phyloP scores from a whole-genome alignment of 805 yeast genomes.

The Huiozyma naganishii region DNA sequence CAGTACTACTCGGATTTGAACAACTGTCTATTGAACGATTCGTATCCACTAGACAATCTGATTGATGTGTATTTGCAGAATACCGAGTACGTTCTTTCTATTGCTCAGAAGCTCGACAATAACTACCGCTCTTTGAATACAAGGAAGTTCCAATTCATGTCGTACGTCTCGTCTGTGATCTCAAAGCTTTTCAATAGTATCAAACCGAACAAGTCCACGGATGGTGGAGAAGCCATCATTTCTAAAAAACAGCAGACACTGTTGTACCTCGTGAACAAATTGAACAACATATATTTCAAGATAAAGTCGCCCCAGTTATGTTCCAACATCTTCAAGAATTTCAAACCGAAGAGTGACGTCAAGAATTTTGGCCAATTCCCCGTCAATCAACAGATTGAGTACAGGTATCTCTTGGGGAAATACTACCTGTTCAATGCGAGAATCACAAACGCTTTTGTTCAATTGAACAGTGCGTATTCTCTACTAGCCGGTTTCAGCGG shows the following conservation, averaged over 20 bases:
- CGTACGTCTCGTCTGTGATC: slow-evolving; percentile 42
- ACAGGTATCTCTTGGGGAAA: slow-evolving; percentile 44
- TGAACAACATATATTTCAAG: slow-evolving; percentile 47
- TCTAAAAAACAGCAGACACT: slow-evolving; percentile 37
- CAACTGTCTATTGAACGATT: slow-evolving; percentile 34
- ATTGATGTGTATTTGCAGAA: slow-evolving; percentile 13
- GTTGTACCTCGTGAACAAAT: slow-evolving; percentile 40
- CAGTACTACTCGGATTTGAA: slow-evolving; percentile 35
- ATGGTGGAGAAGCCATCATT: background rate
- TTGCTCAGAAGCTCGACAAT: slow-evolving; percentile 17
- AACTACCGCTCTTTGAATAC: slow-evolving; percentile 10
- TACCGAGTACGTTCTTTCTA: slow-evolving; percentile 30
- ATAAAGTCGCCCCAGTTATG: slow-evolving; percentile 29
- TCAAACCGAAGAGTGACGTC: slow-evolving; percentile 47
- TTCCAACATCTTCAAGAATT: slow-evolving; percentile 29
- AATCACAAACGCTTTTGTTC: slow-evolving; percentile 40
- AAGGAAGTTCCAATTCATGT: slow-evolving; percentile 29
- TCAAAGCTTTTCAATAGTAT: slow-evolving; percentile 52
- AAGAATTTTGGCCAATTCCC: slow-evolving; percentile 36
- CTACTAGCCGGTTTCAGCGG: slow-evolving; percentile 13
- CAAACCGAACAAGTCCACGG: slow-evolving; percentile 29
- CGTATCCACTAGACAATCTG: slow-evolving; percentile 26
- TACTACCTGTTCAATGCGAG: slow-evolving; percentile 45
- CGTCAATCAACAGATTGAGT: slow-evolving; percentile 40
- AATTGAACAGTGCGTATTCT: slow-evolving; percentile 44